Evolutionary conservation across 2,329 filamentous ascomycete genomes (phyloP), one percentile per base, ranked within the genome.

Genomic region (Xylogone sp.): DNA sequence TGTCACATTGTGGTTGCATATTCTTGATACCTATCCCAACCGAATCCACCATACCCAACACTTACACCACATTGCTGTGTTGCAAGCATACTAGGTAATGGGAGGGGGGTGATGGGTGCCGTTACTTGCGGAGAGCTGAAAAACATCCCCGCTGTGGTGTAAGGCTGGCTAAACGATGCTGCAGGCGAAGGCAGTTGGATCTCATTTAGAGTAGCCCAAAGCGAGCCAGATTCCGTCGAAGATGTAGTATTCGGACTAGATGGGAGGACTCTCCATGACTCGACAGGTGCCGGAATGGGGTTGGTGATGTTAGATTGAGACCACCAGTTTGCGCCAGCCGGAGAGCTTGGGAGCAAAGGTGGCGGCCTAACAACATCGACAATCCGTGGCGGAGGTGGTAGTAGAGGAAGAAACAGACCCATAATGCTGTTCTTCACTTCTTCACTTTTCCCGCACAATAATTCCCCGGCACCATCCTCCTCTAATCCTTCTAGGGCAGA

Each of bases 391-490:
- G 91, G 91, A 53, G 90, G 85, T 47, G 88, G 92, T 55, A 95
- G 82, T 58, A 97, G 79, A 52, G 95, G 84, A 70, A 92, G 84
- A 56, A 97, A 91, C 65, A 97, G 79, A 62, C 80, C 83, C 77
- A 88, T 81, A 73, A 99, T 87, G 68, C 82, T 86, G 65, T 78
- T 84, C 82, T 96, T 96, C 71, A 97, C 93, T 62, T 97, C 91
- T 61, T 96, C 91, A 67, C 90, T 91, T 74, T 90, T 89, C 59
- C 92, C 92, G 66, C 88, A 87, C 55, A 97, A 83, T 59, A 99
- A 79, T 75, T 99, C 94, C 57, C 94, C 94, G 45, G 88, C 89
- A 56, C 94, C 94, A 65, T 97, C 93, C 74, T 97, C 94, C 76
- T 99, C 94, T 59, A 97, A 79, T 52, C 94, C 94, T 74, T 99